Evolutionary conservation across 441 rosid genomes (phyloP).

Genomic region (Eruca vesicaria): DNA sequence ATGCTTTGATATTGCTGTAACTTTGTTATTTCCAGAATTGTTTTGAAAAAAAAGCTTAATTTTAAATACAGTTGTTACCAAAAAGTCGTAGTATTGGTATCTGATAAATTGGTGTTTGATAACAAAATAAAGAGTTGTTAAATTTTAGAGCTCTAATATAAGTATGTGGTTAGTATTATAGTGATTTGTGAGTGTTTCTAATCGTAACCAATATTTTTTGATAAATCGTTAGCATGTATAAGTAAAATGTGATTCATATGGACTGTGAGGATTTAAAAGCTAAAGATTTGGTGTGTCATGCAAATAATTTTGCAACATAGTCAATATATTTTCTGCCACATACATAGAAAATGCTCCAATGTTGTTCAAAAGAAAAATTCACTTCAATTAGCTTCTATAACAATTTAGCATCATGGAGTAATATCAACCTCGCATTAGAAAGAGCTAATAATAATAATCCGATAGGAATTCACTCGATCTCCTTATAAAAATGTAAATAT

Average conservation of each 20-base stretch:
- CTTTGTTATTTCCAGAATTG: conserved; percentile 4
- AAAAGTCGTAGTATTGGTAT: too few species aligned
- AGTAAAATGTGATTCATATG: conserved; percentile 2
- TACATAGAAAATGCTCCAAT: neutral
- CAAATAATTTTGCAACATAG: conserved; percentile 1
- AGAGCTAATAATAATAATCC: neutral
- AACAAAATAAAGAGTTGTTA: too few species aligned
- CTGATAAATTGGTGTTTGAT: too few species aligned
- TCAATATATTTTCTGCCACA: conserved; percentile 1
- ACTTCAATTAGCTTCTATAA: neutral
- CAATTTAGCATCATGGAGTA: neutral
- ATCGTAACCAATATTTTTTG: neutral
- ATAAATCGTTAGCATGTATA: neutral
- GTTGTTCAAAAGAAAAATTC: too few species aligned
- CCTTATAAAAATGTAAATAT: neutral
- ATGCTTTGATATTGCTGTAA: conserved; percentile 1
- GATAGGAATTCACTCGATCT: neutral
- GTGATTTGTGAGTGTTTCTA: neutral
- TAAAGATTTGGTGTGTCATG: conserved; percentile 7
- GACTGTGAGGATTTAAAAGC: neutral
- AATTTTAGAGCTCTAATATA: too few species aligned
- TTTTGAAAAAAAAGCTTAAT: neutral
- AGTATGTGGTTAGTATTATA: neutral
- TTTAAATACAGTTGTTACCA: too few species aligned
- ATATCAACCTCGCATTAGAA: conserved; percentile 1